phyloP scores from a whole-genome alignment of 2,329 filamentous ascomycete species.

The Seiridium unicorne region DNA sequence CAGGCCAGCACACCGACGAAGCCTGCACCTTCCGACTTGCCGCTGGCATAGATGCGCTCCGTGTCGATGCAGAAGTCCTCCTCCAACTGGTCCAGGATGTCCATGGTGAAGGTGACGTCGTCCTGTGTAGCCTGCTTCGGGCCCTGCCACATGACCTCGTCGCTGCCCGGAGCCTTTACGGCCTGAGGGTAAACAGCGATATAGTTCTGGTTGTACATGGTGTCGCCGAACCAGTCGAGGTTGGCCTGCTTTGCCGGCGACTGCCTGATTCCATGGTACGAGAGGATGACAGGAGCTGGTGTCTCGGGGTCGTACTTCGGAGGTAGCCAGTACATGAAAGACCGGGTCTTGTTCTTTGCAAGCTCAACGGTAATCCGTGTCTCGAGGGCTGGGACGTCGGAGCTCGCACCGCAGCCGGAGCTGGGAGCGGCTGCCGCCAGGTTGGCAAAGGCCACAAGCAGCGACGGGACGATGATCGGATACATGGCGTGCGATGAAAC shows the following conservation, averaged over 20 bases:
- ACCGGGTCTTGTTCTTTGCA: background rate
- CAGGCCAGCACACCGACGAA: slow-evolving; percentile 45
- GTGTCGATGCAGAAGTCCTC: slow-evolving; percentile 42
- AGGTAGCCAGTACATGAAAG: slow-evolving; percentile 1
- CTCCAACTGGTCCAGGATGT: slow-evolving; percentile 37
- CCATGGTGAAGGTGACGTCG: slow-evolving; percentile 42
- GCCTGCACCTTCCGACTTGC: slow-evolving; percentile 55
- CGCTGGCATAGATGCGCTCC: slow-evolving; percentile 41
- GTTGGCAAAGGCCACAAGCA: background rate
- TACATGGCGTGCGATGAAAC: background rate
- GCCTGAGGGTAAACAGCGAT: slow-evolving; percentile 44
- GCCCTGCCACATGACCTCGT: slow-evolving; percentile 37
- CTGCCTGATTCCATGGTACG: slow-evolving; percentile 43
- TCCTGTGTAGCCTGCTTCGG: slow-evolving; percentile 34
- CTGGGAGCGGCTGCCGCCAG: background rate
- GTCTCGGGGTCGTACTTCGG: slow-evolving; percentile 30
- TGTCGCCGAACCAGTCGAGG: slow-evolving; percentile 43
- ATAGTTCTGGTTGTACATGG: slow-evolving; percentile 38
- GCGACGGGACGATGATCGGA: background rate
- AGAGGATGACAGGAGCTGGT: slow-evolving; percentile 41
- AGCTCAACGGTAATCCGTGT: background rate
- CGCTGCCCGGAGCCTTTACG: slow-evolving; percentile 10
- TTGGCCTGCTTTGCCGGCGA: slow-evolving; percentile 34
- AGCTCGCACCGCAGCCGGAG: background rate
- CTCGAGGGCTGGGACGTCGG: background rate